Evolutionary conservation across 2,329 filamentous ascomycete species (phyloP), one percentile per base, ranked within the genome.

Genomic region (Trichoderma koningiopsis): DNA sequence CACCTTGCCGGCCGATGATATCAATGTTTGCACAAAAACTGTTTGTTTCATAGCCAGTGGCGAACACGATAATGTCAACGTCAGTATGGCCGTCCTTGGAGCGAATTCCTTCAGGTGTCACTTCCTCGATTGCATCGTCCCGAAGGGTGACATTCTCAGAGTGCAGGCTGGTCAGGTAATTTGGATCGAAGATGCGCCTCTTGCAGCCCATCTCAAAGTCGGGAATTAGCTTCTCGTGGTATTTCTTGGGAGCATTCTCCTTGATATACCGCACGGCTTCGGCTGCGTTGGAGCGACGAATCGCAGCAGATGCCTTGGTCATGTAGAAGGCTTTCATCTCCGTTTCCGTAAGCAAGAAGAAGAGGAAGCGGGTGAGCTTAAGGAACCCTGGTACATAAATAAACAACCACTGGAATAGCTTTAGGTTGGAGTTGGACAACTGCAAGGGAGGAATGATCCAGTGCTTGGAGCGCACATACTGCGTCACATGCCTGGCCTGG

Each of bases 181-280:
- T 81, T 2, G 83, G 81, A 70, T 90, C 87, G 65, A 86, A 85
- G 67, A 91, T 85, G 16, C 88, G 82, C n/a, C 89, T 80, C 78
- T 90, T 91, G 78, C 88, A 91, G 1, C 88, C 88, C 16, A 90
- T 77, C 56, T 84, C 82, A 68, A 89, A 91, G 61, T 90, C 83
- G 0, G 89, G 89, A 0, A 87, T 87, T 43, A 91, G 75, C 7
- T 89, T 81, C 35, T 88, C 84, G 71, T 88, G 86, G 70, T 90
- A 91, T 76, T 88, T 85, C 61, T 84, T 79, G 0, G 89, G 89
- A 0, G 85, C 86, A 1, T 76, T 79, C 5, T 76, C 74, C 69
- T 81, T 73, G 81, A 83, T 75, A 73, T 77, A 82, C 13, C n/a
- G 77, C 70, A 86, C 83, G 1, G 82, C 76, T 13, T 72, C 70